Evolutionary conservation across 1,284 basidiomycete genomes (phyloP), one percentile per base, ranked within the genome.

Genomic region (Grifola frondosa): DNA sequence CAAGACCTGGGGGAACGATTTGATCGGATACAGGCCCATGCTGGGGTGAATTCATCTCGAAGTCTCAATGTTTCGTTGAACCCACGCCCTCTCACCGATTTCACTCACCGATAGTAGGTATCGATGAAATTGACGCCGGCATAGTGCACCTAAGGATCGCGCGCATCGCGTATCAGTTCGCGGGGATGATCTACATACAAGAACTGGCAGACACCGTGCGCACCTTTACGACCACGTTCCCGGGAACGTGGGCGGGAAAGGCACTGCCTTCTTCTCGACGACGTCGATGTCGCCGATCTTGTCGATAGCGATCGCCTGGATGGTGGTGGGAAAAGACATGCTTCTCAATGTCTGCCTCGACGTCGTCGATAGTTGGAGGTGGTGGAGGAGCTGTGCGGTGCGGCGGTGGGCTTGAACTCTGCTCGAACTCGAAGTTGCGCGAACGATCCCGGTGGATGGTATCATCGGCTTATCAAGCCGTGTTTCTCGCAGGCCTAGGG

Each of bases 71-170:
- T 6, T 21, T n/a, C 29, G 24, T 22, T 26, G 20, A n/a, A n/a
- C n/a, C n/a, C n/a, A n/a, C n/a, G n/a, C n/a, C n/a, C n/a, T n/a
- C n/a, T n/a, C n/a, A n/a, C n/a, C n/a, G n/a, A n/a, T 24, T 6
- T 15, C 30, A 44, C 56, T 50, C 53, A 75, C 82, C 82, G 70
- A 59, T 75, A 76, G 64, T 90, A 90, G 4, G 85, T 91, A 65
- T 95, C 92, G 60, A 95, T 90, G 64, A 87, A 93, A 67, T 94
- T 94, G 50, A 93, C 77, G n/a, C 91, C 91, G 5, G 72, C 68
- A 56, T 81, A 87, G 53, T 83, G 73, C 15, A 80, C 71, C 81
- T 84, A 49, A 6, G 60, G 54, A 44, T 56, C 66, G 36, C 67
- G 30, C 20, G 9, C 22, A 19, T 33, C 17, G 3, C n/a, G 20